These are phyloP conservation scores for Elongisporangium undulatum DNA, from an alignment of 352 stramenopile species.

Conservation along the genomic window DNA sequence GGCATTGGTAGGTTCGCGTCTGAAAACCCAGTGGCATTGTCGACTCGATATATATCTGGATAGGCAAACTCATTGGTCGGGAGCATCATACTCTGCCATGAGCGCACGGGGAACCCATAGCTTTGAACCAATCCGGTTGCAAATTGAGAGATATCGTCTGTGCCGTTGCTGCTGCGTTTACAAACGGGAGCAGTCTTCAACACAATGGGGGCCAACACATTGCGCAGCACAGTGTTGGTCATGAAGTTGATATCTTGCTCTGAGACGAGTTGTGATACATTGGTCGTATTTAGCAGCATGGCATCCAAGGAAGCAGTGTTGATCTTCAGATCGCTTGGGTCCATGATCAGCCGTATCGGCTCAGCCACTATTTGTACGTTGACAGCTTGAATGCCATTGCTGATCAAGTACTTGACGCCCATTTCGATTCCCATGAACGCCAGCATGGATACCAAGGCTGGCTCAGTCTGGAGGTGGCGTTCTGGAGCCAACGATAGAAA, in stretches of 20 bases:
- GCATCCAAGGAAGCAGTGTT: background rate
- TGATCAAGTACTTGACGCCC: background rate
- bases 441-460: background rate
- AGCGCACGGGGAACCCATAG: too few relatives aligned
- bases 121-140: too few relatives aligned
- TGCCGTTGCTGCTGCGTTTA: too few relatives aligned
- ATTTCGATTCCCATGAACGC: background rate
- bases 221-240: background rate
- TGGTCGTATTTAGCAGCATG: background rate
- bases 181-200: too few relatives aligned
- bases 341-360: background rate
- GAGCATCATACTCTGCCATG: too few relatives aligned
- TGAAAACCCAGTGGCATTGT: too few relatives aligned
- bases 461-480: background rate
- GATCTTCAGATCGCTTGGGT: background rate
- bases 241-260: background rate
- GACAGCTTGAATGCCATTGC: background rate
- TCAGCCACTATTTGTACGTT: background rate
- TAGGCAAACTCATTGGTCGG: too few relatives aligned
- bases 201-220: too few relatives aligned
- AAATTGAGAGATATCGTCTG: too few relatives aligned
- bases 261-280: background rate
- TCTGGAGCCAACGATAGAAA: background rate
- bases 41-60: too few relatives aligned
- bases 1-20: too few relatives aligned